A percentile compares a stretch with the other conserved stretches of the same genome.
Evolutionary conservation across 2,329 filamentous ascomycete species (phyloP).

Genomic region (Sphaerulina populicola): DNA sequence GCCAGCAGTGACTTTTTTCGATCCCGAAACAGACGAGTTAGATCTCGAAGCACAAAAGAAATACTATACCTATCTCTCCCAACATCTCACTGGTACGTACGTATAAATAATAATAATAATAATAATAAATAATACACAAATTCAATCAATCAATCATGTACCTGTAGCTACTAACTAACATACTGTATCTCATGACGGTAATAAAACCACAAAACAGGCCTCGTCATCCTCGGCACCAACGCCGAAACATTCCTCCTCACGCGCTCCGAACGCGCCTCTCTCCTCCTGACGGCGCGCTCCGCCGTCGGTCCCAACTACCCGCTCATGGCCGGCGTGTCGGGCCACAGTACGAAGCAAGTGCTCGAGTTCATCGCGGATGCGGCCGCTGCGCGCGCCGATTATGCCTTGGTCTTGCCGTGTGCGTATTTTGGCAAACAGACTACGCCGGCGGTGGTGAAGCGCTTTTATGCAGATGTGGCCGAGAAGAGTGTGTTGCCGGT

Average conservation of each 20-base stretch:
- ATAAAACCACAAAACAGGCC: constrained; percentile 22
- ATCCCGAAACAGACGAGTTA: constrained; percentile 35
- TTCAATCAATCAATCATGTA: too few species aligned
- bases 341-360: constrained; percentile 39
- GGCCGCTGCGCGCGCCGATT: constrained; percentile 36
- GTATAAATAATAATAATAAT: too few species aligned
- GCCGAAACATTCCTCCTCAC: constrained; percentile 43
- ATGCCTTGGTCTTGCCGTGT: constrained; percentile 39
- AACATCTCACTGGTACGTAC: constrained; percentile 31
- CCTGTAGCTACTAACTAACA: too few species aligned
- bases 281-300: constrained; percentile 37
- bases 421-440: constrained; percentile 40
- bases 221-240: constrained; percentile 43
- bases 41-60: constrained; percentile 37
- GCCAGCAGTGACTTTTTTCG: constrained; percentile 42
- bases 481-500: constrained; percentile 41
- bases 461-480: constrained; percentile 46
- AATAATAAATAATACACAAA: too few species aligned
- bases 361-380: constrained; percentile 40
- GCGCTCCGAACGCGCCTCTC: constrained; percentile 35
- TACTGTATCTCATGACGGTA: too few species aligned
- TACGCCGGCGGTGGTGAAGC: constrained; percentile 35
- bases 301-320: constrained; percentile 38
- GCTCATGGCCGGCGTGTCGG: constrained; percentile 39
- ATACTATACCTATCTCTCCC: constrained; percentile 40